phyloP scores from a whole-genome alignment of 2,329 filamentous ascomycete genomes.

The Colletotrichum liriopes region DNA sequence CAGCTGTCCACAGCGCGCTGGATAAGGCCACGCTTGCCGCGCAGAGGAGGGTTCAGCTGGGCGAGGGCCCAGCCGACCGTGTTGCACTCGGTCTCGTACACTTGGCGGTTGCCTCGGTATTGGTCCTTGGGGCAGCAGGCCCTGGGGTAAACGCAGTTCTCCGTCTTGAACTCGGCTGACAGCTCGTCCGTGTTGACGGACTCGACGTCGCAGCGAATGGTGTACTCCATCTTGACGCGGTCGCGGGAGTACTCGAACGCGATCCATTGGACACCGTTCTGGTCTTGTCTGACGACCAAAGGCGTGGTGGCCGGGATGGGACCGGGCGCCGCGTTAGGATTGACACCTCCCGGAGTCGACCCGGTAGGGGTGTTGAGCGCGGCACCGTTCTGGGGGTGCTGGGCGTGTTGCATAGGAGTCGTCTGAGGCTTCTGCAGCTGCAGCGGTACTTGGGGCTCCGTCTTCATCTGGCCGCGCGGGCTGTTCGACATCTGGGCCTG shows the following conservation, averaged over 20 bases:
- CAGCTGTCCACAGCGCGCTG: conserved; percentile 98
- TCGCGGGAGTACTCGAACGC: conserved; percentile 98
- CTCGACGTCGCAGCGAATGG: conserved; percentile 97
- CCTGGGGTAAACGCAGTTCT: conserved; percentile 97
- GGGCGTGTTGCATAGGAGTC: conserved; percentile 58
- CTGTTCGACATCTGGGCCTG: conserved; percentile 72
- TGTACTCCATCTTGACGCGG: conserved; percentile 99
- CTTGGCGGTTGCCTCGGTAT: conserved; percentile 94
- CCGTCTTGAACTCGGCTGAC: conserved; percentile 91
- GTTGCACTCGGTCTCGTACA: conserved; percentile 99
- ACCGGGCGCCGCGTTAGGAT: conserved; percentile 92
- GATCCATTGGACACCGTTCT: conserved; percentile 98
- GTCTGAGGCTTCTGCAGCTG: conserved; percentile 72
- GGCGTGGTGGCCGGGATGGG: conserved; percentile 98
- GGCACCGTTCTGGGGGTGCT: conserved; percentile 58
- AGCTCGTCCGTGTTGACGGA: conserved; percentile 93
- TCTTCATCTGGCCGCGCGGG: conserved; percentile 71
- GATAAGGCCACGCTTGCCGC: conserved; percentile 95
- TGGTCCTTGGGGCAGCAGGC: conserved; percentile 96
- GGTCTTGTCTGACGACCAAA: conserved; percentile 92
- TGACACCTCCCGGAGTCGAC: conserved; percentile 71
- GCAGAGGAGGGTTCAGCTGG: conserved; percentile 89
- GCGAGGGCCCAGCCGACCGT: conserved; percentile 99
- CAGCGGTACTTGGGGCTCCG: conserved; percentile 73
- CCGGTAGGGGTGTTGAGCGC: conserved; percentile 63